Percentiles rank a stretch among this genome's conserved stretches.
phyloP scores from a whole-genome alignment of 352 stramenopile species.

The Aphanomyces invadans region DNA sequence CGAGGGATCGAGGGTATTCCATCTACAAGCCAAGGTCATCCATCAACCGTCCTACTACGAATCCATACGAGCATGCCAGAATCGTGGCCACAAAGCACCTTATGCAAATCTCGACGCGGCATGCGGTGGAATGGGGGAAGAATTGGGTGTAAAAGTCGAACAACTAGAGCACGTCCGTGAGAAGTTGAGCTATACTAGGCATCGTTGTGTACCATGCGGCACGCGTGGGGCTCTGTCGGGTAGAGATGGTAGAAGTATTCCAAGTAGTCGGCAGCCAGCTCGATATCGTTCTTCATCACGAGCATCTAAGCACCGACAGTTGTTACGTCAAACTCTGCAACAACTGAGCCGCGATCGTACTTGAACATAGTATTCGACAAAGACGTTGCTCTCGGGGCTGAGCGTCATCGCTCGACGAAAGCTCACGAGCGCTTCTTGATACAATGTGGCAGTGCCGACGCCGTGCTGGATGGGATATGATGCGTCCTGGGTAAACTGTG shows the following conservation, averaged over 20 bases:
- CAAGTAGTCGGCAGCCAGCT: constrained; percentile 56
- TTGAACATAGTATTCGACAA: constrained; percentile 60
- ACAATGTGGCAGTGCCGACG: constrained; percentile 64
- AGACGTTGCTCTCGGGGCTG: constrained; percentile 46
- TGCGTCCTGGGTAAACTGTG: not conserved
- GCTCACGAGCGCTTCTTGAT: constrained; percentile 49
- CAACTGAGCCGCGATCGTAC: not conserved
- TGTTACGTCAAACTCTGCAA: not conserved
- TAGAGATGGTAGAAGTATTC: constrained; percentile 63
- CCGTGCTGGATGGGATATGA: constrained; percentile 37
- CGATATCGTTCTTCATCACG: constrained; percentile 48
- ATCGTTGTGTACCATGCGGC: constrained; percentile 51
- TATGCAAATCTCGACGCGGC: constrained; percentile 27
- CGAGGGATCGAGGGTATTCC: constrained; percentile 27
- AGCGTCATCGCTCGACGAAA: constrained; percentile 53
- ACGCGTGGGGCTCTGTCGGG: constrained; percentile 45
- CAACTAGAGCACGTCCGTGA: constrained; percentile 21
- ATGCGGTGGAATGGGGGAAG: constrained; percentile 27
- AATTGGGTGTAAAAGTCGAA: constrained; percentile 26
- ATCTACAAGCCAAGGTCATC: constrained; percentile 31
- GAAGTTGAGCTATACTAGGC: not conserved
- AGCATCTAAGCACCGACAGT: constrained; percentile 41
- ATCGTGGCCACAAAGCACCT: constrained; percentile 17
- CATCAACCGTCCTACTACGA: no score
- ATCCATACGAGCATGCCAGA: constrained; percentile 31